These are phyloP conservation scores for Dactylellina sp. DNA, from an alignment of 2,329 filamentous ascomycete genomes.

Conservation along the genomic window DNA sequence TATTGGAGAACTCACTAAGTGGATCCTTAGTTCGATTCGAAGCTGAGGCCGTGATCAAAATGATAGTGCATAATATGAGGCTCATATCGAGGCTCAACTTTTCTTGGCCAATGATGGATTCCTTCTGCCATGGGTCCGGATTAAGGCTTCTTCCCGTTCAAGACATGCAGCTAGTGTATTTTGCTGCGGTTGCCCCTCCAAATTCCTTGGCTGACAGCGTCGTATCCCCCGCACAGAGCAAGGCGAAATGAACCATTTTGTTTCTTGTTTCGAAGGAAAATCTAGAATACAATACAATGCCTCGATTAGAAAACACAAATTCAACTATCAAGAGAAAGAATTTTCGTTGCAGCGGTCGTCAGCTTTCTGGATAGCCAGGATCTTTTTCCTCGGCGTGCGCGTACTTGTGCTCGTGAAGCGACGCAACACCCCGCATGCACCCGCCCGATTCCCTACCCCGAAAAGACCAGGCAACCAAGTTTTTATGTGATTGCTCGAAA, in stretches of 20 bases:
- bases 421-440: background rate
- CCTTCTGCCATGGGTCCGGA: conserved; percentile 14
- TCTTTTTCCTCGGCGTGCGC: background rate
- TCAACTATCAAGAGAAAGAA: background rate
- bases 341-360: background rate
- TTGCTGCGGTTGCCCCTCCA: conserved; percentile 22
- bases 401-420: background rate
- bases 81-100: conserved; percentile 18
- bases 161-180: conserved; percentile 19
- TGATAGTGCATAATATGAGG: conserved; percentile 44
- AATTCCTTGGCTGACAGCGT: background rate
- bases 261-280: conserved; percentile 3
- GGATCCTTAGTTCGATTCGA: background rate
- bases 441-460: no score
- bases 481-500: conserved; percentile 21
- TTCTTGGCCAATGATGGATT: conserved; percentile 12
- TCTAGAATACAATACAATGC: conserved; percentile 42
- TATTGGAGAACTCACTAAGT: background rate
- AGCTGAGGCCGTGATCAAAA: background rate
- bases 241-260: conserved; percentile 37
- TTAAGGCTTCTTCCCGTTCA: conserved; percentile 34
- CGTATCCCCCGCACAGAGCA: conserved; percentile 7
- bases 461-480: background rate
- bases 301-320: conserved; percentile 10
- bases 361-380: background rate